These are phyloP conservation scores for Rasamsonia emersonii DNA, from an alignment of 2,329 filamentous ascomycete species.

Conservation along the genomic window DNA sequence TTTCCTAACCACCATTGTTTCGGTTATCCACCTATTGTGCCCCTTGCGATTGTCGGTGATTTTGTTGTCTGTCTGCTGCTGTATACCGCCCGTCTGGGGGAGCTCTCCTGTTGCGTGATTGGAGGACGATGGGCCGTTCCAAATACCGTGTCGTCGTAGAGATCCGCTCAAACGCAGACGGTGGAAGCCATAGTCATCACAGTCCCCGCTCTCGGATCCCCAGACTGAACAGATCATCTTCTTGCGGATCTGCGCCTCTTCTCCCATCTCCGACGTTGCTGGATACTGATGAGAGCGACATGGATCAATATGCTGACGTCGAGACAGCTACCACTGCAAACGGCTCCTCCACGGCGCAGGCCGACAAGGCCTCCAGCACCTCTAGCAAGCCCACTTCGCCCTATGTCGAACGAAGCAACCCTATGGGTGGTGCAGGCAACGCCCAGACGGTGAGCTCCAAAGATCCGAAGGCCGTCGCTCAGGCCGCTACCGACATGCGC, in stretches of 20 bases:
- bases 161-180: conserved; percentile 7
- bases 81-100: background rate
- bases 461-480: conserved; percentile 51
- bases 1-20: background rate
- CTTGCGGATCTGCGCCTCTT: conserved; percentile 2
- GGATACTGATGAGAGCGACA: conserved; percentile 9
- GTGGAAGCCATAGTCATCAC: conserved; percentile 4
- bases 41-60: conserved; percentile 1
- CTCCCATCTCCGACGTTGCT: conserved; percentile 7
- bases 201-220: conserved; percentile 2
- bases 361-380: conserved; percentile 28
- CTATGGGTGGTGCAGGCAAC: conserved; percentile 45
- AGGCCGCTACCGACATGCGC: conserved; percentile 60
- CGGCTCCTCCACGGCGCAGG: conserved; percentile 25
- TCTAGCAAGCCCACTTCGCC: conserved; percentile 46
- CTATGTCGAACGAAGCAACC: conserved; percentile 50
- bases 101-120: conserved; percentile 4
- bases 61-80: background rate
- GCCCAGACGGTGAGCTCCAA: conserved; percentile 56
- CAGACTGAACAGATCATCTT: conserved; percentile 3
- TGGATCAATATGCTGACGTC: conserved; percentile 17
- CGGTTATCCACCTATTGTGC: background rate
- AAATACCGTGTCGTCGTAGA: conserved; percentile 8
- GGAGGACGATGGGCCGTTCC: conserved; percentile 7
- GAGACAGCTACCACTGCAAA: conserved; percentile 13